Evolutionary conservation across 352 stramenopile species (phyloP), one percentile per base, ranked within the genome.

Genomic region (Thalassiosira hispida): DNA sequence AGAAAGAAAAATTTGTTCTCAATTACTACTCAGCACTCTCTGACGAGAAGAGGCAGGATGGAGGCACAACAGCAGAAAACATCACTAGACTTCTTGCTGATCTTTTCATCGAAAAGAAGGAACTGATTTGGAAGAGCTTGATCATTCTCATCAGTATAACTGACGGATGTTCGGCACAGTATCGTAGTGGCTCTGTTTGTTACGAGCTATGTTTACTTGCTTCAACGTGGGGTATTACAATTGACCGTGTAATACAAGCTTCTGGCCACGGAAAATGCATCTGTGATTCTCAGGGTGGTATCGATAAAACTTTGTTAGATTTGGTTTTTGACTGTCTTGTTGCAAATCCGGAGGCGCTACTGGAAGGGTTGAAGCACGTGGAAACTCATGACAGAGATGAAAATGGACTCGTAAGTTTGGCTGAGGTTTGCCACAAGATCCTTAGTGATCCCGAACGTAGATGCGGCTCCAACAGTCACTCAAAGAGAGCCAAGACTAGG

Each of bases 231-330:
- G 20, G 20, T 4, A 2, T 9, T 12, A 4, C 23, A 3, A 33
- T 33, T 56, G 47, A 56, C 9, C 18, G 47, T 33, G 14, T 56
- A 31, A 18, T 56, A 7, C 20, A 56, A 4, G 47, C 47, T 29
- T 31, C n/a, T 33, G 47, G 47, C 9, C 47, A 56, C 29, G 47
- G 47, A 3, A 56, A 56, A 31, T 33, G 47, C n/a, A 27, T 56
- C 9, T 2, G 4, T 11, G 47, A 29, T 29, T 33, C 18, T 29
- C 18, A 25, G 6, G 23, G 23, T 56, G 47, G 47, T 33, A 8
- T n/a, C 6, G 47, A 56, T 18, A 56, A 56, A n/a, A 56, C 47
- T n/a, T 31, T 56, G 14, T 56, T 56, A 14, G 47, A 56, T 56
- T 33, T 25, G n/a, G 25, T 56, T 27, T 56, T 56, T 56, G 23